Conservation (phyloP, 2,329 filamentous ascomycete species). For the Diplodia mutila region DNA sequence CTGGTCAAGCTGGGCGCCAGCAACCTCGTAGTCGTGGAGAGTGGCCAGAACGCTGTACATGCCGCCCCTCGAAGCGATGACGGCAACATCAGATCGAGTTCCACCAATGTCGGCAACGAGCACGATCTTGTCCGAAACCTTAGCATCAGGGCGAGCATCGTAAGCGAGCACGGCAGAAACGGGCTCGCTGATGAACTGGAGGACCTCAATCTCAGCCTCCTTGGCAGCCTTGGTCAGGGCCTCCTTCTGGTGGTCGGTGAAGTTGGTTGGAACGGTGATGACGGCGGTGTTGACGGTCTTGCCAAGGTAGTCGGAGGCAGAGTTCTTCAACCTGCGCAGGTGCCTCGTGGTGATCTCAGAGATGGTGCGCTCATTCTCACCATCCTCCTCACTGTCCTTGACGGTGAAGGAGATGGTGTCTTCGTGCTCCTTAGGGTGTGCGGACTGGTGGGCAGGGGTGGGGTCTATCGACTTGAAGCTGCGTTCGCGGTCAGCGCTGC, state of each 20-base stretch:
- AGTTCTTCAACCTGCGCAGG: constrained; percentile 76
- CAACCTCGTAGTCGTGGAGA: constrained; percentile 92
- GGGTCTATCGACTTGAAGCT: constrained; percentile 95
- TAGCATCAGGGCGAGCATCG: constrained; percentile 78
- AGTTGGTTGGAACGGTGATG: constrained; percentile 92
- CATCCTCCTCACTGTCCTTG: constrained; percentile 66
- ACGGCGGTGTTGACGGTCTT: constrained; percentile 94
- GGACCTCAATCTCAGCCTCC: constrained; percentile 80
- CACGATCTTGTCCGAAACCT: constrained; percentile 80
- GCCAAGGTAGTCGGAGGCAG: constrained; percentile 89
- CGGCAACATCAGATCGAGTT: constrained; percentile 87
- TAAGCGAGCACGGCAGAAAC: constrained; percentile 88
- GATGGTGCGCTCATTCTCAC: constrained; percentile 70
- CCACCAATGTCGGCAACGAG: constrained; percentile 93
- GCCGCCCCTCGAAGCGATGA: constrained; percentile 87
- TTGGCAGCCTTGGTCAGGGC: constrained; percentile 78
- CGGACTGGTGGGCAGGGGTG: constrained; percentile 89
- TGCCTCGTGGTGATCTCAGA: constrained; percentile 84
- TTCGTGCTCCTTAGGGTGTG: constrained; percentile 78
- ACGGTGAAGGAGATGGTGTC: constrained; percentile 79
- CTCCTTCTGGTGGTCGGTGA: constrained; percentile 81
- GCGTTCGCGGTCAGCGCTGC: constrained; percentile 32
- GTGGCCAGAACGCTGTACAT: constrained; percentile 96
- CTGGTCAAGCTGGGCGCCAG: constrained; percentile 83
- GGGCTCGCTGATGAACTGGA: constrained; percentile 92